phyloP scores from a whole-genome alignment of 2,329 filamentous ascomycete species.

The Colletotrichum tropicicola region DNA sequence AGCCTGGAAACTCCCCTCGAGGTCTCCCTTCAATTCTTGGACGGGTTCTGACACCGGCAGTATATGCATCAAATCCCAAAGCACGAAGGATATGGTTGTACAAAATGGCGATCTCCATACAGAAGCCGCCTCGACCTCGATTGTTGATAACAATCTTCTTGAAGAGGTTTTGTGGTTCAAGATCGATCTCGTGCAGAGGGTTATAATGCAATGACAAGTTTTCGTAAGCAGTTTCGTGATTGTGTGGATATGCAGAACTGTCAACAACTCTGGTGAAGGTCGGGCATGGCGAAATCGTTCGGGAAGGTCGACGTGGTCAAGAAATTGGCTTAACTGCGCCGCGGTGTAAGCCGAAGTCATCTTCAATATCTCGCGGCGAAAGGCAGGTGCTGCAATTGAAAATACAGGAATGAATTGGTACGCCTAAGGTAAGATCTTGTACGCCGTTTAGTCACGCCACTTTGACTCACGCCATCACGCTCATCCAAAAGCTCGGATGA shows the following conservation, averaged over 20 bases:
- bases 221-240: conserved; percentile 64
- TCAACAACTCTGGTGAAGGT: not conserved
- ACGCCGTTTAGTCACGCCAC: no score
- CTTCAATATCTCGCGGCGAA: not conserved
- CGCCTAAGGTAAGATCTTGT: no score
- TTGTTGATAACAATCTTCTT: conserved; percentile 55
- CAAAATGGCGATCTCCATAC: conserved; percentile 66
- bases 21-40: conserved; percentile 48
- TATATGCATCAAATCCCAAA: conserved; percentile 63
- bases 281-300: not conserved
- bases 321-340: not conserved
- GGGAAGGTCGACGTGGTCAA: not conserved
- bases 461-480: no score
- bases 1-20: conserved; percentile 53
- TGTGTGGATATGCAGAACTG: conserved; percentile 49
- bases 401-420: no score
- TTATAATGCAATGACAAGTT: conserved; percentile 65
- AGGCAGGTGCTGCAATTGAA: not conserved
- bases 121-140: conserved; percentile 64
- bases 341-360: not conserved
- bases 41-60: conserved; percentile 61
- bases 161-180: conserved; percentile 58
- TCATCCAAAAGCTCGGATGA: not conserved
- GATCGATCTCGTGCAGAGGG: conserved; percentile 44
- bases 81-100: conserved; percentile 61